Evolutionary conservation across 768 basidiomycete species (phyloP), one percentile per base, ranked within the genome.

Genomic region (Cubamyces lactineus): DNA sequence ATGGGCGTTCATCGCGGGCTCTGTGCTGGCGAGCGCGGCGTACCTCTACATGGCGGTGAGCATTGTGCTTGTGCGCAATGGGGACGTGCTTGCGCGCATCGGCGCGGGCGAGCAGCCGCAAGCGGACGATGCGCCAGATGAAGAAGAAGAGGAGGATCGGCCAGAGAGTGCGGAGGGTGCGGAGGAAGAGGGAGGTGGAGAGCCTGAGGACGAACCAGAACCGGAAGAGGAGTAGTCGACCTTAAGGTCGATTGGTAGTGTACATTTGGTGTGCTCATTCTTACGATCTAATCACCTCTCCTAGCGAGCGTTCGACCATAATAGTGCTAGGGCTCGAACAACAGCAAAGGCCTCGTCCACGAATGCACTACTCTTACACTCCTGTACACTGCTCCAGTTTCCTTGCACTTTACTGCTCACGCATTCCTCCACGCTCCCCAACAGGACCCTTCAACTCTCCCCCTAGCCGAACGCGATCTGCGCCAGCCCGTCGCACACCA

Each of bases 1-100:
- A 13, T 85, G 82, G 81, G 77, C 78, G 1, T 91, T 85, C 74
- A 71, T 80, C 21, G 79, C 80, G 1, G 70, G 82, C 17, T 78
- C 79, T 12, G 53, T 82, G 12, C 47, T 70, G 0, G 81, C 80
- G 0, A 75, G 79, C 28, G 64, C 82, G 1, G 76, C 70, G 30
- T 75, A 78, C 15, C 77, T 82, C 47, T 65, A 67, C 12, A 59
- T 41, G 38, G 59, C 40, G 4, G 50, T 55, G 19, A 26, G 53
- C 8, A 34, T 66, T 24, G 19, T 41, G 55, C 28, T 70, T 9
- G 51, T 54, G 17, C 30, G 43, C 11, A 45, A 57, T n/a, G 39
- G 43, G 5, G 53, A 46, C 11, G 9, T 61, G 53, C 43, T 46
- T 1, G 54, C 28, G 26, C 53, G 39, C 16, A 41, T 43, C 21